Conservation (phyloP, 176 grass and related monocot genomes). For the Lolium rigidum region DNA sequence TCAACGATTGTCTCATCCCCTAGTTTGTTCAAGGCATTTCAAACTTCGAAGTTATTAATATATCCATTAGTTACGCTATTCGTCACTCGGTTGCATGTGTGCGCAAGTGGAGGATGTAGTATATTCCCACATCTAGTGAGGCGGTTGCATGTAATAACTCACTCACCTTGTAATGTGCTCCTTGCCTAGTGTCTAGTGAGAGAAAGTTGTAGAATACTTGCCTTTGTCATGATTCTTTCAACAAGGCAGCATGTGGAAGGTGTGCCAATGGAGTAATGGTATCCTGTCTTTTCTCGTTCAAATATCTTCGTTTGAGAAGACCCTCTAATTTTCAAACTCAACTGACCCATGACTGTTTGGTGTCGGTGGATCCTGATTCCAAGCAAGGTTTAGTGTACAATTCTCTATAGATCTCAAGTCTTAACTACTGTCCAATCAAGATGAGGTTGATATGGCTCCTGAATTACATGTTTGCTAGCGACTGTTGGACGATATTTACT, state of each 20-base stretch:
- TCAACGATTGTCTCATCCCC: constrained; percentile 21
- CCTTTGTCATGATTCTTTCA: constrained; percentile 20
- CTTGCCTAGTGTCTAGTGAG: constrained; percentile 25
- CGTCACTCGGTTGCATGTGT: not conserved
- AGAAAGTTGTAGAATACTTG: constrained; percentile 24
- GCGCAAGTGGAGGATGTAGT: constrained; percentile 35
- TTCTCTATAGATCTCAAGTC: not conserved
- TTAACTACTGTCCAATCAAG: constrained; percentile 12
- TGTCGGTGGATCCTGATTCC: constrained; percentile 34
- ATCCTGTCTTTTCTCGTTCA: constrained; percentile 13
- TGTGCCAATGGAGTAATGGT: constrained; percentile 25
- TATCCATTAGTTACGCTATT: constrained; percentile 2
- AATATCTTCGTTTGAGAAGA: constrained; percentile 29
- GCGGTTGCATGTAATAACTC: constrained; percentile 39
- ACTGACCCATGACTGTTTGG: not conserved
- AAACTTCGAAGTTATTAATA: constrained; percentile 35
- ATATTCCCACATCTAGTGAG: not conserved
- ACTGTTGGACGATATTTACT: constrained; percentile 15
- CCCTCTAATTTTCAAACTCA: constrained; percentile 1
- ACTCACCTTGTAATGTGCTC: constrained; percentile 40
- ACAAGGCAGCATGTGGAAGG: constrained; percentile 34
- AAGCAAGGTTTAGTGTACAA: not conserved
- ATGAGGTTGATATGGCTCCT: constrained; percentile 11
- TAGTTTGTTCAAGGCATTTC: constrained; percentile 43
- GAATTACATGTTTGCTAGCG: not conserved